Percentiles rank a stretch among this genome's conserved stretches.
These are phyloP conservation scores for Hypoxylon sp. DNA, from an alignment of 2,329 filamentous ascomycete genomes.

Conservation along the genomic window DNA sequence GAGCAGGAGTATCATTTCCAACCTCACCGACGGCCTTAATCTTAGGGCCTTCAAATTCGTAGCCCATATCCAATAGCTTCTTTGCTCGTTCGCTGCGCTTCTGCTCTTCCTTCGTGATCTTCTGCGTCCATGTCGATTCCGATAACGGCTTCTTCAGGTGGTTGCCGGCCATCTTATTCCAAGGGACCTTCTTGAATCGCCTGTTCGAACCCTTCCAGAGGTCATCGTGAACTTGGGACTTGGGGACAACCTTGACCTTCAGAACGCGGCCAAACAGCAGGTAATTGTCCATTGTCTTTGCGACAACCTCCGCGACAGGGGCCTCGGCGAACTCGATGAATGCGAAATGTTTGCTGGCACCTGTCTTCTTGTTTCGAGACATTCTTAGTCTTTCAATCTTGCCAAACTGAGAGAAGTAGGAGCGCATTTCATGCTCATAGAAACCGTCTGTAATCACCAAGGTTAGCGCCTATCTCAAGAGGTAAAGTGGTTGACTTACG, in stretches of 20 bases:
- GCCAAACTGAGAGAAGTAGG: conserved; percentile 96
- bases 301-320: conserved; percentile 85
- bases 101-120: conserved; percentile 79
- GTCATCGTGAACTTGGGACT: conserved; percentile 82
- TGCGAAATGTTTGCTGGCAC: conserved; percentile 91
- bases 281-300: conserved; percentile 89
- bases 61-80: conserved; percentile 84
- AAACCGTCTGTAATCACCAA: conserved; percentile 74
- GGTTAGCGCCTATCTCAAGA: conserved; percentile 24
- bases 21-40: conserved; percentile 72
- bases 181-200: conserved; percentile 89
- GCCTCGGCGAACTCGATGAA: conserved; percentile 93
- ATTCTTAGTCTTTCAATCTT: conserved; percentile 83
- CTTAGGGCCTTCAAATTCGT: conserved; percentile 82
- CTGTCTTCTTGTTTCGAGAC: conserved; percentile 92
- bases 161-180: conserved; percentile 87
- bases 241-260: conserved; percentile 84
- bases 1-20: conserved; percentile 54
- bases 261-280: conserved; percentile 94
- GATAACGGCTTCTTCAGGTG: conserved; percentile 80
- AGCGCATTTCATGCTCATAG: conserved; percentile 95
- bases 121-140: conserved; percentile 83
- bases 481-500: conserved; percentile 49
- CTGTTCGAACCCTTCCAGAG: conserved; percentile 93
- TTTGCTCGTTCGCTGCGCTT: conserved; percentile 78